phyloP scores from a whole-genome alignment of 1,284 basidiomycete genomes.

The Lentinus polychrous region DNA sequence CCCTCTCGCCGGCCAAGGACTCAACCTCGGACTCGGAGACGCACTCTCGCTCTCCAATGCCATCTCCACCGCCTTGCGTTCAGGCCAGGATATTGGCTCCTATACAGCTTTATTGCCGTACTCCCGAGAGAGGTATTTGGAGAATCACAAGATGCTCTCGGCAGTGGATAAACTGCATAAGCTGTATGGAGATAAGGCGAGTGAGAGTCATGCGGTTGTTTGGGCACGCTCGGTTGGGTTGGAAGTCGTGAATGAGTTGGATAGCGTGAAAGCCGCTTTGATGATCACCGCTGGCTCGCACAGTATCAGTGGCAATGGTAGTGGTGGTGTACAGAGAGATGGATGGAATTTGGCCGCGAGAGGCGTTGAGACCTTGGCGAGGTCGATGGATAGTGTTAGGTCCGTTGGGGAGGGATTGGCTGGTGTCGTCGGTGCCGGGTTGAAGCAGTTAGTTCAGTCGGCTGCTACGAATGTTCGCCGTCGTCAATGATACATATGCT shows the following conservation, averaged over 20 bases:
- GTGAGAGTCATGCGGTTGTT: constrained; percentile 71
- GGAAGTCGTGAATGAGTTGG: constrained; percentile 88
- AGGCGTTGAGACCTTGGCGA: constrained; percentile 21
- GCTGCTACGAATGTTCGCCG: constrained; percentile 8
- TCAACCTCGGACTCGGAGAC: constrained; percentile 91
- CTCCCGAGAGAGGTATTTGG: constrained; percentile 73
- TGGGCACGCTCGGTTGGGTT: constrained; percentile 83
- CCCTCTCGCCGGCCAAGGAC: constrained; percentile 95
- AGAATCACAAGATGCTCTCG: constrained; percentile 81
- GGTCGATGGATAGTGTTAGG: constrained; percentile 13
- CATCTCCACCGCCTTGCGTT: constrained; percentile 47
- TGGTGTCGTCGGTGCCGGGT: constrained; percentile 15
- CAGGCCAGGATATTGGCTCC: constrained; percentile 83
- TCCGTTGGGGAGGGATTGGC: constrained; percentile 14
- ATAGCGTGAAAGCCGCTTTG: constrained; percentile 71
- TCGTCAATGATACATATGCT: constrained; percentile 6
- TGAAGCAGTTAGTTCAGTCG: constrained; percentile 13
- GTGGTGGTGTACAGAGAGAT: too few relatives aligned
- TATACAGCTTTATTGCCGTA: constrained; percentile 74
- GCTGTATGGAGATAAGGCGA: constrained; percentile 63
- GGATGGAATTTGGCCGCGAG: constrained; percentile 23
- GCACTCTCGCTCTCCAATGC: constrained; percentile 63
- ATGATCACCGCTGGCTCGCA: constrained; percentile 75
- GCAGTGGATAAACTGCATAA: constrained; percentile 86
- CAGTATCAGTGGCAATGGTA: constrained; percentile 2